These are phyloP conservation scores for Digitaria exilis DNA, from an alignment of 202 grass and related monocot genomes.

Conservation along the genomic window DNA sequence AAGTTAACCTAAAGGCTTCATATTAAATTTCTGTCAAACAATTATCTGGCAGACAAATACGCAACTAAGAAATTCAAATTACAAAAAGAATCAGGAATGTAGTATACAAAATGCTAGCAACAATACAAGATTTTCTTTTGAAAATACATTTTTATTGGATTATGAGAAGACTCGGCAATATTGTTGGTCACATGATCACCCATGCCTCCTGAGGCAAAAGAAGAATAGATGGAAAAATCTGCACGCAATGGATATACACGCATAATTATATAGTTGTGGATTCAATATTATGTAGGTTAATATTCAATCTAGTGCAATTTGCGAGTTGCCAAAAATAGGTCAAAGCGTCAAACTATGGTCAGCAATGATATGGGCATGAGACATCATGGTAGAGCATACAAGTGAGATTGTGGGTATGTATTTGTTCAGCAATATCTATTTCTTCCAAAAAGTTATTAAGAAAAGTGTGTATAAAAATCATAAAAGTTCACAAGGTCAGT, in stretches of 20 bases:
- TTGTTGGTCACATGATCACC: neutral
- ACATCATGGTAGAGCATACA: neutral
- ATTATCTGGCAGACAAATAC: neutral
- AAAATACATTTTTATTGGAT: constrained; percentile 3
- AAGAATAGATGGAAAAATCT: neutral
- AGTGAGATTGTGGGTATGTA: neutral
- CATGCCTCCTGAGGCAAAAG: neutral
- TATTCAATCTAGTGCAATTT: constrained; percentile 1
- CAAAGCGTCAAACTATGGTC: constrained; percentile 6
- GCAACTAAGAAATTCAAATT: constrained; percentile 3
- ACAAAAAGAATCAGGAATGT: neutral
- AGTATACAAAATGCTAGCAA: constrained; percentile 1
- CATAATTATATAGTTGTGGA: neutral
- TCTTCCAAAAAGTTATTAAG: neutral
- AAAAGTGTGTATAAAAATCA: neutral
- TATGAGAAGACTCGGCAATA: neutral
- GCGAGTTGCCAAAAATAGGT: neutral
- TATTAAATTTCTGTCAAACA: neutral
- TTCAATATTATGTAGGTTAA: neutral
- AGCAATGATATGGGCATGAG: neutral
- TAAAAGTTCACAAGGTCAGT: neutral
- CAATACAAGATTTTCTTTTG: neutral
- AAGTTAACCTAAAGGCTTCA: constrained; percentile 3
- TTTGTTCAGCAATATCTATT: constrained; percentile 13
- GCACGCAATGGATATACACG: neutral